These are phyloP conservation scores for Endotrypanum monterogeii DNA, from an alignment of 208 protist genomes.

Conservation along the genomic window DNA sequence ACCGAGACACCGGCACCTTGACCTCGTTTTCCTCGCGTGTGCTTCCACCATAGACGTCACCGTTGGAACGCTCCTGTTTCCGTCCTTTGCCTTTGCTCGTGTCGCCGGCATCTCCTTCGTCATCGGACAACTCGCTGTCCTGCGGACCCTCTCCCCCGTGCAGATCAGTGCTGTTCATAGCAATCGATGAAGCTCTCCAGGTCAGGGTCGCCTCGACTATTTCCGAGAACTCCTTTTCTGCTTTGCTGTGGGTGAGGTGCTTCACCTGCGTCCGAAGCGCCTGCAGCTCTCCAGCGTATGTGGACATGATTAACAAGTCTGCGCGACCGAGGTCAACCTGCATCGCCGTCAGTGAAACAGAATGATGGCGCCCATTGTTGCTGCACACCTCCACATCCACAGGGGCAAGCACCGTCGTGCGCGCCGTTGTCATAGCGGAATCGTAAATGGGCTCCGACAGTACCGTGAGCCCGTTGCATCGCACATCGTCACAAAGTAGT, in stretches of 20 bases:
- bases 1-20: background rate
- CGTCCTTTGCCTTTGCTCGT: background rate
- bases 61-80: background rate
- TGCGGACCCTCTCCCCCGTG: slow-evolving; percentile 5
- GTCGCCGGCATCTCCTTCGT: slow-evolving; percentile 1
- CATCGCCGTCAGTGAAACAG: slow-evolving; percentile 31
- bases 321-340: slow-evolving; percentile 42
- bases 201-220: slow-evolving; percentile 36
- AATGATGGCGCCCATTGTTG: slow-evolving; percentile 43
- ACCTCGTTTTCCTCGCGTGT: background rate
- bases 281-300: slow-evolving; percentile 29
- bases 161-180: background rate
- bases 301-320: slow-evolving; percentile 41
- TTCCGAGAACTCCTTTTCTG: slow-evolving; percentile 36
- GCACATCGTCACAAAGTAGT: slow-evolving; percentile 28
- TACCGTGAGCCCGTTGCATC: slow-evolving; percentile 22
- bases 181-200: slow-evolving; percentile 28
- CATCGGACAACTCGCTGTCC: background rate
- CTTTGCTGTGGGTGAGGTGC: slow-evolving; percentile 35
- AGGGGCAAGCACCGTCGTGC: slow-evolving; percentile 50
- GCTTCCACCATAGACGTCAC: background rate
- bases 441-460: slow-evolving; percentile 31
- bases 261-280: slow-evolving; percentile 23
- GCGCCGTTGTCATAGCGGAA: slow-evolving; percentile 35
- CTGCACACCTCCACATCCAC: slow-evolving; percentile 33